Evolutionary conservation across 2,329 filamentous ascomycete species (phyloP).

Genomic region (Fusarium nurragi): DNA sequence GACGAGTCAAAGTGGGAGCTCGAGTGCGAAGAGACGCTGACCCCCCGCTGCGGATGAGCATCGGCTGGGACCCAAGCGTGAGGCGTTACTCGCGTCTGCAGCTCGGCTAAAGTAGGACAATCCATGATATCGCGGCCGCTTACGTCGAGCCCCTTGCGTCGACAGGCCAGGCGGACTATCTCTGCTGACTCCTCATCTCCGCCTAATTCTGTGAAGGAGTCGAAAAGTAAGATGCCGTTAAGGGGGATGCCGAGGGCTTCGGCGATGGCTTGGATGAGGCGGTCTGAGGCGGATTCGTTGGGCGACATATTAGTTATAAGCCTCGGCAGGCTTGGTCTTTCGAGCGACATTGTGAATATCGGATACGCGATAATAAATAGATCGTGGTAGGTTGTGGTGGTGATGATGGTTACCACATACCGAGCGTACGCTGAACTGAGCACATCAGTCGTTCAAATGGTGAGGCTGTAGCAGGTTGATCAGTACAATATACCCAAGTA

Average conservation of each 20-base stretch:
- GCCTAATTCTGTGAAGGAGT: constrained; percentile 58
- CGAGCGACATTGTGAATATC: constrained; percentile 2
- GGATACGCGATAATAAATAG: background rate
- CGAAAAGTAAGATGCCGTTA: constrained; percentile 48
- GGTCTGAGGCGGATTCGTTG: constrained; percentile 41
- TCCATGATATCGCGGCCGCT: constrained; percentile 54
- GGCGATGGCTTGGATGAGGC: constrained; percentile 49
- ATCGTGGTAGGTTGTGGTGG: background rate
- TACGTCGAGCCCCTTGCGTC: constrained; percentile 46
- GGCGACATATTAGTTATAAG: constrained; percentile 34
- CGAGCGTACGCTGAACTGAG: background rate
- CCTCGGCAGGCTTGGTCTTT: constrained; percentile 32
- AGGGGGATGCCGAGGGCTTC: constrained; percentile 50
- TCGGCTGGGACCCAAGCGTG: background rate
- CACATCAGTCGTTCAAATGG: background rate
- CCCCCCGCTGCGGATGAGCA: background rate
- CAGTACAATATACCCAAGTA: background rate
- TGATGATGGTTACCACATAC: background rate
- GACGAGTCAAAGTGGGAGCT: constrained; percentile 11
- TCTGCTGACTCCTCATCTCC: constrained; percentile 51
- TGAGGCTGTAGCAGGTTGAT: background rate
- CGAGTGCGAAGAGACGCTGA: background rate
- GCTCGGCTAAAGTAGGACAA: constrained; percentile 56
- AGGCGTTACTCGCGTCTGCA: constrained; percentile 52
- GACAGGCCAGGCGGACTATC: constrained; percentile 24